Evolutionary conservation across 306 rosid species (phyloP).

Genomic region (Vachellia collinsii): DNA sequence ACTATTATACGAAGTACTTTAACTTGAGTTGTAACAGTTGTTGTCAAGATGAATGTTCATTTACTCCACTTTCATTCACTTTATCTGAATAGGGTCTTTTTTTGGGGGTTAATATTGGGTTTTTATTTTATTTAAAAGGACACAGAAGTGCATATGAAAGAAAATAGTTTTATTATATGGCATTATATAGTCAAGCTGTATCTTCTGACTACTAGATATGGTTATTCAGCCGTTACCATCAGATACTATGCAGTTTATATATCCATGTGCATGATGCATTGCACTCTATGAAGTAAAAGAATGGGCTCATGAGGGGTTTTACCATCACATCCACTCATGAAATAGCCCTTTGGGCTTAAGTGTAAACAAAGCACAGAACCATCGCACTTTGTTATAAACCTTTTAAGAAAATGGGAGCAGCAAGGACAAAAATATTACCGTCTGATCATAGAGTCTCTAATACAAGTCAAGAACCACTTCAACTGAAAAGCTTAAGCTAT

Average conservation of each 20-base stretch:
- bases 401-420: too few relatives aligned
- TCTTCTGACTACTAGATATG: conserved; percentile 12
- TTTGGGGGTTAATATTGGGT: neutral
- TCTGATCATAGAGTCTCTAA: too few relatives aligned
- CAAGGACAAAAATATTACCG: too few relatives aligned
- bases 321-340: too few relatives aligned
- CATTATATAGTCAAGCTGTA: conserved; percentile 10
- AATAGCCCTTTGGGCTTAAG: too few relatives aligned
- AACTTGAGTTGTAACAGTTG: too few relatives aligned
- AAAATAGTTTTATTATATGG: neutral
- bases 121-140: neutral
- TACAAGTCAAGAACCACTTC: too few relatives aligned
- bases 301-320: too few relatives aligned
- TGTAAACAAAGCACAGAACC: too few relatives aligned
- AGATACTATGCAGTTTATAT: conserved; percentile 14
- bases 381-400: too few relatives aligned
- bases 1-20: conserved; percentile 24
- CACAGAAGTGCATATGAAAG: neutral
- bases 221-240: conserved; percentile 21
- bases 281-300: neutral
- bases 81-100: neutral
- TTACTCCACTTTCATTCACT: neutral
- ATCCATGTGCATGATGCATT: conserved; percentile 1
- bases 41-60: neutral
- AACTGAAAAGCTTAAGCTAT: neutral